Percentiles rank a stretch among this genome's conserved stretches.
phyloP scores from a whole-genome alignment of 129 eudicot genomes.

The Artemisia argyi region DNA sequence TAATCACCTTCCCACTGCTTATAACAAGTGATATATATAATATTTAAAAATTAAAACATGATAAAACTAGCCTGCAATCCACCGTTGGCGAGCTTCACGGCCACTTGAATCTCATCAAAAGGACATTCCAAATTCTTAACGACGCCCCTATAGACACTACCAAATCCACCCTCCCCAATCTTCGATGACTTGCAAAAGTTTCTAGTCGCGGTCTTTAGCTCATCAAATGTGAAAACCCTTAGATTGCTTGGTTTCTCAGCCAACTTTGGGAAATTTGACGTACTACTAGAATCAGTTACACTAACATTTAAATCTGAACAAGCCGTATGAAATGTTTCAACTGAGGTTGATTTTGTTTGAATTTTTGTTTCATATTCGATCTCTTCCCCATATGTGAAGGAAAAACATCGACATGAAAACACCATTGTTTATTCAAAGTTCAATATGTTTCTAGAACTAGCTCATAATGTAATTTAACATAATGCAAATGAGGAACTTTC shows the following conservation, averaged over 20 bases:
- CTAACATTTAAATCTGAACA: too few species aligned
- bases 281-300: too few species aligned
- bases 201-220: conserved; percentile 68
- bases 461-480: too few species aligned
- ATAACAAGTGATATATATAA: conserved; percentile 1
- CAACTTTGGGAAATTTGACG: conserved; percentile 38
- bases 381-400: too few species aligned
- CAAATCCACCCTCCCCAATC: conserved; percentile 96
- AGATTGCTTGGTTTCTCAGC: conserved; percentile 62
- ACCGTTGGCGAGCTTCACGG: conserved; percentile 73
- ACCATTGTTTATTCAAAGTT: too few species aligned
- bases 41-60: conserved; percentile 23
- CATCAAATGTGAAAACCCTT: conserved; percentile 63
- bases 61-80: conserved; percentile 62
- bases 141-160: conserved; percentile 70
- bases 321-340: too few species aligned
- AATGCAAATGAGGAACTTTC: too few species aligned
- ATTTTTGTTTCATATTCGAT: too few species aligned
- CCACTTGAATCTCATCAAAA: conserved; percentile 51
- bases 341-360: too few species aligned
- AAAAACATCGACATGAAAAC: too few species aligned
- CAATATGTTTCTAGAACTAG: too few species aligned
- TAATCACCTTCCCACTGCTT: too few species aligned
- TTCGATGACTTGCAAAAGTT: conserved; percentile 63
- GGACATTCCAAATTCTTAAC: conserved; percentile 60